Base-by-base conservation (phyloP, 441 rosid species). In the Populus tomentosa region DNA sequence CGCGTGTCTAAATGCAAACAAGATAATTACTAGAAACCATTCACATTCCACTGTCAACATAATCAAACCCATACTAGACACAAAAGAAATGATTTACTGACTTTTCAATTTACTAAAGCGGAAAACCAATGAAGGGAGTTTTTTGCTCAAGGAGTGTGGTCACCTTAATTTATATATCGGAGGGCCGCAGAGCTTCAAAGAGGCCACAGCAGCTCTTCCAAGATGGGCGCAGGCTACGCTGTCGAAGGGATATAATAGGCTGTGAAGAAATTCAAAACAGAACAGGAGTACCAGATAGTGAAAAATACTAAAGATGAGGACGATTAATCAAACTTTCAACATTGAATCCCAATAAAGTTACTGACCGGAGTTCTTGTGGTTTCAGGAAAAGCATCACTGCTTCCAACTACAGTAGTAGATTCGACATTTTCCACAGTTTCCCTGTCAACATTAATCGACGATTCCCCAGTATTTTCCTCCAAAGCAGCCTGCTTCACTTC, bases 191-290 rank as follows among this genome's bases (percentile, higher is more conserved):
- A 78, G 83, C 85, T n/a, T 88, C 87, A 33, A 90, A 79, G 70
- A 91, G 87, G 75, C 96, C 98, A 35, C 96, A 94, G 78, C 98
- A 94, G 80, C 87, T 88, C 81, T 72, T 90, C 96, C 97, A 94
- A 2, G 93, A 30, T 30, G 32, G 32, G 32, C 32, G 32, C 32
- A 30, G 32, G 32, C 4, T 30, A 3, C 32, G 32, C 32, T 30
- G 32, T 30, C 32, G 32, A 30, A 88, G 64, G 40, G 90, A 79
- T 67, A 80, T 42, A 18, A 79, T 78, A 63, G 85, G 86, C 92
- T 90, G 85, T 61, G n/a, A 74, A 77, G 23, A 56, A 36, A 26
- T 21, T 11, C 8, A 53, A 53, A 56, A 67, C 42, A 67, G 24
- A 75, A 46, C 23, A n/a, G 10, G 71, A 75, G 40, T 24, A 67